A percentile compares a stretch with the other conserved stretches of the same genome.
Evolutionary conservation across 805 yeast species (phyloP).

Genomic region (Cyberlindnera meyerae): DNA sequence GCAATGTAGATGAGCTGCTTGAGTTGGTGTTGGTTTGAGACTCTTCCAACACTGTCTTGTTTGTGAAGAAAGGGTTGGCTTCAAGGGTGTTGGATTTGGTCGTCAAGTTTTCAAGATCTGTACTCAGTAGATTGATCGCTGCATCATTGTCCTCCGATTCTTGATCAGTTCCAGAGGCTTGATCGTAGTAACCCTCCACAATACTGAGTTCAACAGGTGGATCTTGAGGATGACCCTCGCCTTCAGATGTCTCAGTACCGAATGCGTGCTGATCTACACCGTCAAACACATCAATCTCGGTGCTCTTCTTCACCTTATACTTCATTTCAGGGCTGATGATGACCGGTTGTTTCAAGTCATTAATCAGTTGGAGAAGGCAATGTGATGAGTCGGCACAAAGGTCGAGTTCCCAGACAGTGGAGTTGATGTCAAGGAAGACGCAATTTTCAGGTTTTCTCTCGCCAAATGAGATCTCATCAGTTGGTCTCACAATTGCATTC

Average conservation of each 20-base stretch:
- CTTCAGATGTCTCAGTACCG: conserved; percentile 3
- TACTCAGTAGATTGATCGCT: conserved; percentile 23
- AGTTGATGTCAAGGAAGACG: conserved; percentile 37
- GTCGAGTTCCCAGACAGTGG: conserved; percentile 46
- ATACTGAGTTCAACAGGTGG: conserved; percentile 14
- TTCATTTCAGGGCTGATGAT: conserved; percentile 55
- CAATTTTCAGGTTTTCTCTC: conserved; percentile 25
- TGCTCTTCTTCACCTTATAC: conserved; percentile 35
- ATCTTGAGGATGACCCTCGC: background rate
- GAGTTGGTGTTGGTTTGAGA: too few species aligned
- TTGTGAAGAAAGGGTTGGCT: conserved; percentile 16
- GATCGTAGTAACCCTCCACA: conserved; percentile 25
- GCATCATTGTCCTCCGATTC: background rate
- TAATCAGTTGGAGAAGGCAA: conserved; percentile 59
- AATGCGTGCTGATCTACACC: conserved; percentile 34
- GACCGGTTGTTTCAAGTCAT: conserved; percentile 69
- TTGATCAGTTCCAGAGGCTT: background rate
- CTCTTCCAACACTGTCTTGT: too few species aligned
- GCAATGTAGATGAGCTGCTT: too few species aligned
- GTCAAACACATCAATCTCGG: conserved; percentile 35
- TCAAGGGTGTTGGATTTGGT: too few species aligned
- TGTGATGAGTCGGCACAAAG: conserved; percentile 84
- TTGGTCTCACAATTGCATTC: conserved; percentile 17
- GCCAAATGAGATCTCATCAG: conserved; percentile 26
- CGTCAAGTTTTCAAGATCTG: too few species aligned